Conservation (phyloP, 148 eudicot species). For the Talinum fruticosum region DNA sequence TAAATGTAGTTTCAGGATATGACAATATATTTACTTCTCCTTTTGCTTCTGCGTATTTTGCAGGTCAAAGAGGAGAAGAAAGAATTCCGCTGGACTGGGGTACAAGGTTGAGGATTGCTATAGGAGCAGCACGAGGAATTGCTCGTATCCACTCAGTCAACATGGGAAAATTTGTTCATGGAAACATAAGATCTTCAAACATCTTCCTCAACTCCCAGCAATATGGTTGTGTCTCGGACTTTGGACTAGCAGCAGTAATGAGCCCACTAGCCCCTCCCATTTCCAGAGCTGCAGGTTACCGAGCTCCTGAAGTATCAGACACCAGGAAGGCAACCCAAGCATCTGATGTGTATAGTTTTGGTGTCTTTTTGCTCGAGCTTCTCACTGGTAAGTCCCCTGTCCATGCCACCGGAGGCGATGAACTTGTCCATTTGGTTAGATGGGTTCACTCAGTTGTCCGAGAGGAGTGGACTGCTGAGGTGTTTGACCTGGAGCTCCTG, state of each 20-base stretch:
- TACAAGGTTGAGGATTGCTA: constrained; percentile 57
- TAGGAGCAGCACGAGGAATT: constrained; percentile 80
- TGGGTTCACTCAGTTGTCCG: constrained; percentile 85
- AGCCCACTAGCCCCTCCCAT: constrained; percentile 64
- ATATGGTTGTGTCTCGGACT: constrained; percentile 67
- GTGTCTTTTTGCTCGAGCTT: constrained; percentile 76
- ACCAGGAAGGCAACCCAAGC: constrained; percentile 68
- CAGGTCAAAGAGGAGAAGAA: constrained; percentile 69
- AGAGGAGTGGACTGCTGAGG: constrained; percentile 84
- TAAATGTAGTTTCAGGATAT: too few species aligned
- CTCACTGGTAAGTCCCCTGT: constrained; percentile 76
- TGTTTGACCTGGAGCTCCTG: constrained; percentile 75
- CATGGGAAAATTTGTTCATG: constrained; percentile 72
- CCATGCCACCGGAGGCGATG: constrained; percentile 56
- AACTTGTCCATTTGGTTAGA: constrained; percentile 60
- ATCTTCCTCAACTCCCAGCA: constrained; percentile 61
- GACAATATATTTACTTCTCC: background rate
- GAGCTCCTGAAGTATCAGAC: constrained; percentile 84
- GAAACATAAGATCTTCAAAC: constrained; percentile 80
- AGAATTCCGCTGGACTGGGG: constrained; percentile 80
- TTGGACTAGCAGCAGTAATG: constrained; percentile 68
- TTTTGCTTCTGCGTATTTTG: constrained; percentile 2
- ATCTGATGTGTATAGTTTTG: constrained; percentile 86
- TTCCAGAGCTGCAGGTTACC: constrained; percentile 79
- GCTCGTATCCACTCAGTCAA: constrained; percentile 58